These are phyloP conservation scores for Cladosporium phlei DNA, from an alignment of 2,329 filamentous ascomycete genomes.

Conservation along the genomic window DNA sequence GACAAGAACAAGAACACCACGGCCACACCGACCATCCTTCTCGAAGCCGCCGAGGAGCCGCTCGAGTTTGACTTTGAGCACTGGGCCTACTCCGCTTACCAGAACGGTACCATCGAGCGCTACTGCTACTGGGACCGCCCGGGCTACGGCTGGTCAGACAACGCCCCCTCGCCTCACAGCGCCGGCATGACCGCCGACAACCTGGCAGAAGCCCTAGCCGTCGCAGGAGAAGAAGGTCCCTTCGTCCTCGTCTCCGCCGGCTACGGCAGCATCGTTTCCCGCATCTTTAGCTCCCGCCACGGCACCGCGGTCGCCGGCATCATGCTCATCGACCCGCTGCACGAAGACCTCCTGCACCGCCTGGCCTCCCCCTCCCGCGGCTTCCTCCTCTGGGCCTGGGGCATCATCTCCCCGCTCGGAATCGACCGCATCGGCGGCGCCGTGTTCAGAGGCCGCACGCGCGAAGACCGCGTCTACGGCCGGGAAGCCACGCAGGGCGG, in stretches of 20 bases:
- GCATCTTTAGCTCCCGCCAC: conserved; percentile 85
- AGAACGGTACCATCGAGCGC: conserved; percentile 75
- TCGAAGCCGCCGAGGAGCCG: conserved; percentile 78
- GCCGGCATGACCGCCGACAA: conserved; percentile 90
- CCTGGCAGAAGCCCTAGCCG: conserved; percentile 76
- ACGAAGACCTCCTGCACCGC: conserved; percentile 74
- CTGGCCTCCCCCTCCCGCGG: conserved; percentile 66
- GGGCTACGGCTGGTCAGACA: conserved; percentile 82
- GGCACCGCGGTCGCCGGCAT: conserved; percentile 69
- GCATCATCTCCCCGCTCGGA: conserved; percentile 80
- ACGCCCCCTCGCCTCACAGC: conserved; percentile 86
- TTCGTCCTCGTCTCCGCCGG: conserved; percentile 86
- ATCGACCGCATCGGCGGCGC: conserved; percentile 75
- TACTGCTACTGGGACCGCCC: conserved; percentile 97
- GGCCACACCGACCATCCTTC: conserved; percentile 69
- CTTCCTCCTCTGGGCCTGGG: conserved; percentile 80
- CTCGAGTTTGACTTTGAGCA: conserved; percentile 75
- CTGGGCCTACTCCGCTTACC: conserved; percentile 69
- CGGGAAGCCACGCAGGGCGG: conserved; percentile 71
- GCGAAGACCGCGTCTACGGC: conserved; percentile 81
- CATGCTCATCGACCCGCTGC: conserved; percentile 79
- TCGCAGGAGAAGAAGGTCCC: conserved; percentile 76
- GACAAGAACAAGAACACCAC: conserved; percentile 48
- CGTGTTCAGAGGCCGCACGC: conserved; percentile 72
- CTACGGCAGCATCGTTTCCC: conserved; percentile 80